Conservation (phyloP, 345 rosid genomes). For the Gossypium arboreum region DNA sequence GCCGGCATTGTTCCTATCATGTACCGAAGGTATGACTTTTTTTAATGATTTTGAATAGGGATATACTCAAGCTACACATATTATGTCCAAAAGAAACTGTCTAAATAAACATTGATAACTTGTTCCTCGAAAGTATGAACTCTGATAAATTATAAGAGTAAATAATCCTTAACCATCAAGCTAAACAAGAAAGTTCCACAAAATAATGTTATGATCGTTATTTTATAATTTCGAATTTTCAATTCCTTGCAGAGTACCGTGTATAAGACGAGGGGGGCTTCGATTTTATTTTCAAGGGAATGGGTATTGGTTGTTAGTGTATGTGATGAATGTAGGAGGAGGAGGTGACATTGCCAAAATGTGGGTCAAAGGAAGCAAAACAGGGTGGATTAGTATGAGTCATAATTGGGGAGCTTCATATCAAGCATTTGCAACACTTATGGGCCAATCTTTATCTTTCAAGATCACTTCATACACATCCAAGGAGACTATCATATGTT, state of each 20-base stretch:
- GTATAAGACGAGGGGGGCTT: conserved; percentile 41
- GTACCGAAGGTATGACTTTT: conserved; percentile 23
- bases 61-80: no score
- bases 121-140: no score
- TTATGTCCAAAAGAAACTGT: no score
- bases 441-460: conserved; percentile 76
- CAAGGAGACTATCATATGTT: conserved; percentile 49
- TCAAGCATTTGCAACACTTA: conserved; percentile 71
- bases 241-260: conserved; percentile 38
- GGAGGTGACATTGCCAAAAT: conserved; percentile 49
- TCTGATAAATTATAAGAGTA: no score
- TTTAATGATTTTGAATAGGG: no score
- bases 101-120: no score
- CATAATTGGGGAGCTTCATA: conserved; percentile 95
- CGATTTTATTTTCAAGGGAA: conserved; percentile 43
- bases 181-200: no score
- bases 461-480: conserved; percentile 50
- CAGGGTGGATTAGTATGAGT: conserved; percentile 78
- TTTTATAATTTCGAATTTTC: neutral
- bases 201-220: conserved; percentile 33
- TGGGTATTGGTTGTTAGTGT: conserved; percentile 57
- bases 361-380: conserved; percentile 66
- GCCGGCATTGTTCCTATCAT: conserved; percentile 77
- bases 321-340: conserved; percentile 73
- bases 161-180: no score